These are phyloP conservation scores for Quercus wislizeni DNA, from an alignment of 306 rosid species.

Conservation along the genomic window DNA sequence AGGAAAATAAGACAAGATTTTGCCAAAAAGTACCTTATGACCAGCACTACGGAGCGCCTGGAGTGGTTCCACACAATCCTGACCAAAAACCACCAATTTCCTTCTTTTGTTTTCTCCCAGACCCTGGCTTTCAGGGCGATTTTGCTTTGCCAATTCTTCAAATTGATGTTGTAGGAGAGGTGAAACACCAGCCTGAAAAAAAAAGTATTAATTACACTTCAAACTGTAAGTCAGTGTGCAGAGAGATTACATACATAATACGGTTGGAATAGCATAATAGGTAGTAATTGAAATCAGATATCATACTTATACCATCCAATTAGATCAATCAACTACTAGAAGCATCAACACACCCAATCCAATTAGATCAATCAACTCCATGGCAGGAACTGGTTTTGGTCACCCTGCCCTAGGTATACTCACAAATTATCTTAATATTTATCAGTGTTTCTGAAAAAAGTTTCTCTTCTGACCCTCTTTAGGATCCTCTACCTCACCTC, in stretches of 20 bases:
- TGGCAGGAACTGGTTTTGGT: too few relatives aligned
- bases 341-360: neutral
- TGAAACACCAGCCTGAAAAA: conserved; percentile 76
- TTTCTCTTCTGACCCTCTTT: too few relatives aligned
- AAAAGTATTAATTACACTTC: neutral
- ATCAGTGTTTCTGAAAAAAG: too few relatives aligned
- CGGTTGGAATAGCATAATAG: neutral
- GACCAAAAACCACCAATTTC: conserved; percentile 78
- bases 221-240: neutral
- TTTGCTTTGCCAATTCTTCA: conserved; percentile 71
- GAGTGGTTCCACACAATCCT: conserved; percentile 85
- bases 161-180: conserved; percentile 78
- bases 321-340: neutral
- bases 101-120: conserved; percentile 52
- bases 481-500: too few relatives aligned
- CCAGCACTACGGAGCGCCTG: conserved; percentile 78
- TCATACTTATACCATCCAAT: neutral
- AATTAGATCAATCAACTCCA: too few relatives aligned
- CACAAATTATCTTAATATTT: too few relatives aligned
- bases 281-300: neutral
- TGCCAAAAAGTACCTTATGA: conserved; percentile 58
- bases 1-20: neutral
- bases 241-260: neutral
- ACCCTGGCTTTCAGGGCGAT: conserved; percentile 34
- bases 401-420: too few relatives aligned